Conservation (phyloP, 306 rosid species). For the Lagenaria siceraria region DNA sequence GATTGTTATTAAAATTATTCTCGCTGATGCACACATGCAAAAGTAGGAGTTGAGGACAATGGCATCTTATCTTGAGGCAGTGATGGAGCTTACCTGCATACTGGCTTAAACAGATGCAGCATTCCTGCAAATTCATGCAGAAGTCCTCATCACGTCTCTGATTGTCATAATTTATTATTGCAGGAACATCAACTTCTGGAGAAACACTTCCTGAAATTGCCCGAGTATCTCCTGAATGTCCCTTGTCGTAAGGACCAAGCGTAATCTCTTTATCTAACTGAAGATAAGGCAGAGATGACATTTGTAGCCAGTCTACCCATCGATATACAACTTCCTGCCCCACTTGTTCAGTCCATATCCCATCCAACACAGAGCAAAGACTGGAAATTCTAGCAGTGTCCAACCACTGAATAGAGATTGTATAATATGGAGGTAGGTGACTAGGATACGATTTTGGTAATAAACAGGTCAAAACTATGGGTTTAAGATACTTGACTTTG, state of each 20-base stretch:
- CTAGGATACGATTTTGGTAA: conserved; percentile 82
- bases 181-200: conserved; percentile 57
- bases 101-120: conserved; percentile 70
- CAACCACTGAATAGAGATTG: conserved; percentile 68
- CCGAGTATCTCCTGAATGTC: conserved; percentile 36
- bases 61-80: neutral
- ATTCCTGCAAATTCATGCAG: conserved; percentile 45
- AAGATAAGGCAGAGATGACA: conserved; percentile 54
- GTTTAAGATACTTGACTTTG: conserved; percentile 65
- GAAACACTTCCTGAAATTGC: conserved; percentile 43
- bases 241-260: conserved; percentile 54
- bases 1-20: neutral
- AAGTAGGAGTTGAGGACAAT: neutral
- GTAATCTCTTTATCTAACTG: conserved; percentile 47
- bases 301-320: conserved; percentile 85
- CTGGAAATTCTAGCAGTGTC: conserved; percentile 35
- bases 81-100: conserved; percentile 43
- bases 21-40: neutral
- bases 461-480: conserved; percentile 66
- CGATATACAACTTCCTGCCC: conserved; percentile 78
- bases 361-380: conserved; percentile 62
- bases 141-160: conserved; percentile 53
- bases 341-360: conserved; percentile 53
- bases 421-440: conserved; percentile 56
- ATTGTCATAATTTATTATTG: conserved; percentile 42